Conservation (phyloP, 2,329 filamentous ascomycete species). For the Botryotinia narcissicola region DNA sequence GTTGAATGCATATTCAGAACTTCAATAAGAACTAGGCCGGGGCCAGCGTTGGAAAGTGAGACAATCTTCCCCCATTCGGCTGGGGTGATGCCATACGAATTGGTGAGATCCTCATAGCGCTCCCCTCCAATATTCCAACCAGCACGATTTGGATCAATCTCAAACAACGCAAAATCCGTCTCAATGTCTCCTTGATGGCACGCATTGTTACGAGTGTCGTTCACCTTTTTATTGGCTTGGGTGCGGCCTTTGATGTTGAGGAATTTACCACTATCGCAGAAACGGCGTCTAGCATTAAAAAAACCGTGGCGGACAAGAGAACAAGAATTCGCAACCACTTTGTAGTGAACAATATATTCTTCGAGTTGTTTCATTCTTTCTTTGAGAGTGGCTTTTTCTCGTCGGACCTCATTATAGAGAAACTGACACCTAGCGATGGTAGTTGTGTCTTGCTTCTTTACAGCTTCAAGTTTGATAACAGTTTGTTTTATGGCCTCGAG, state of each 20-base stretch:
- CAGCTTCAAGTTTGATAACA: background rate
- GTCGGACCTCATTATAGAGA: background rate
- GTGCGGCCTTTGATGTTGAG: background rate
- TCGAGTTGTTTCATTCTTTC: background rate
- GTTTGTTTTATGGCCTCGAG: background rate
- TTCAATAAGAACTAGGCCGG: background rate
- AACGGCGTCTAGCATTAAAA: background rate
- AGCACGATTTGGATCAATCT: background rate
- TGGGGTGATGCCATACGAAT: background rate
- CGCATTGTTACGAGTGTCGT: background rate
- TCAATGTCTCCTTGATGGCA: background rate
- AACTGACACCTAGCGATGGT: accelerated
- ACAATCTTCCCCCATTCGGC: background rate
- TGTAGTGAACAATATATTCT: background rate
- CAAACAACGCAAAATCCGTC: background rate
- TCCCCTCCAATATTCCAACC: background rate
- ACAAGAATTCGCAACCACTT: background rate
- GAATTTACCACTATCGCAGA: accelerated
- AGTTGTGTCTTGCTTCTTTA: background rate
- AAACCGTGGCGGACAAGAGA: background rate
- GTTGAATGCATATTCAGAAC: background rate
- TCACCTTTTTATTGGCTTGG: background rate
- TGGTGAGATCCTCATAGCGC: background rate
- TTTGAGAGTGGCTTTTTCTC: background rate
- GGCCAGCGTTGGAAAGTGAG: background rate